These are phyloP conservation scores for Pterulicium gracile DNA, from an alignment of 1,284 basidiomycete genomes.

Conservation along the genomic window DNA sequence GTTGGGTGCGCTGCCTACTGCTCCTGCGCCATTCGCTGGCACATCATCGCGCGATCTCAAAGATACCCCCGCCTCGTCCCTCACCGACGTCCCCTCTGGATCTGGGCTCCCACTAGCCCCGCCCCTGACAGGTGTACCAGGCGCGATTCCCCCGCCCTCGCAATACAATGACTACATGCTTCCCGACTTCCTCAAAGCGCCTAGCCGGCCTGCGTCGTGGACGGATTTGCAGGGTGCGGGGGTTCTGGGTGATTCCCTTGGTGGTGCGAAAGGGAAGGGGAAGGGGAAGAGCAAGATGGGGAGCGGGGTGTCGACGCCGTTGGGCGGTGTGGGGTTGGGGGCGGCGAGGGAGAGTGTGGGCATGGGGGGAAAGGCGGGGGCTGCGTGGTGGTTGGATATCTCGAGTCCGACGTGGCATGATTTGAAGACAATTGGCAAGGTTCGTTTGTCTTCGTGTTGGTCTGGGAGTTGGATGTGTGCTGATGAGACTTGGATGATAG, in stretches of 20 bases:
- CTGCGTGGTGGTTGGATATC: slow-evolving; percentile 87
- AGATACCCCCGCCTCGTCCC: too few relatives aligned
- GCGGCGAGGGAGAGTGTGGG: background rate
- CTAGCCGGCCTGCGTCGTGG: slow-evolving; percentile 19
- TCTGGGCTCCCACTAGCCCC: too few relatives aligned
- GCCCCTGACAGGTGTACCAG: too few relatives aligned
- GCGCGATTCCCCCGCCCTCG: slow-evolving; percentile 32
- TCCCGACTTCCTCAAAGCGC: slow-evolving; percentile 17
- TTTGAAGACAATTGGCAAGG: slow-evolving; percentile 82
- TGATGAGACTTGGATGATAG: slow-evolving; percentile 25
- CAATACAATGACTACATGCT: slow-evolving; percentile 30
- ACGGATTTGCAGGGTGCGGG: slow-evolving; percentile 15
- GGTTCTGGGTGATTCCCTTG: too few relatives aligned
- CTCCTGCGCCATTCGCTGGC: too few relatives aligned
- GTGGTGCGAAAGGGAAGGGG: slow-evolving; percentile 17
- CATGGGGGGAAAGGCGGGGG: slow-evolving; percentile 8
- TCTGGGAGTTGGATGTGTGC: slow-evolving; percentile 3
- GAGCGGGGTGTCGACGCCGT: background rate
- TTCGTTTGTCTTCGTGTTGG: slow-evolving; percentile 18
- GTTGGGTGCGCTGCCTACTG: too few relatives aligned
- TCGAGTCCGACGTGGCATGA: slow-evolving; percentile 87
- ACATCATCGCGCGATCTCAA: too few relatives aligned
- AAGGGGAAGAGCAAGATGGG: slow-evolving; percentile 30
- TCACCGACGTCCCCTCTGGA: too few relatives aligned
- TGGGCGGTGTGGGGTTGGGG: too few relatives aligned